Percentiles rank a stretch among this genome's conserved stretches.
Conservation (phyloP, 1,139 yeast species). For the Casaregolazyma suthepensis region DNA sequence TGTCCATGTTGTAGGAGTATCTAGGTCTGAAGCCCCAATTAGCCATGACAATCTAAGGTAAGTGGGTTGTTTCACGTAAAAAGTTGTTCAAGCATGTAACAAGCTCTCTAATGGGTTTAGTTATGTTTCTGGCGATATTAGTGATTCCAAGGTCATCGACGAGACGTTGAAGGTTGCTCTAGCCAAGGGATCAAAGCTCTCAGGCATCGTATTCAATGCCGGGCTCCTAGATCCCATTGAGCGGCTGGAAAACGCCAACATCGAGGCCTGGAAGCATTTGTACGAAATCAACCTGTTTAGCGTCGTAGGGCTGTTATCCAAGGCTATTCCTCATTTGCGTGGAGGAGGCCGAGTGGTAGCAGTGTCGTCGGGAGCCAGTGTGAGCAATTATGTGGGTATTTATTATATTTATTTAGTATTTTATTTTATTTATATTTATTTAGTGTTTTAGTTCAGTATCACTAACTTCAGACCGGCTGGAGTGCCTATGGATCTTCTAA, state of each 20-base stretch:
- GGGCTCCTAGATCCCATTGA: constrained; percentile 82
- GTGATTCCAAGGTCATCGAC: constrained; percentile 37
- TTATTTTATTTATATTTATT: too few species aligned
- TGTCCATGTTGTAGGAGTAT: constrained; percentile 60
- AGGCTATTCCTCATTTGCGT: constrained; percentile 53
- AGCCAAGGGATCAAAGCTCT: constrained; percentile 49
- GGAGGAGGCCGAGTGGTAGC: constrained; percentile 59
- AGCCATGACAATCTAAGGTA: constrained; percentile 40
- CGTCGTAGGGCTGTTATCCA: constrained; percentile 45
- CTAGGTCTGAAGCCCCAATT: constrained; percentile 50
- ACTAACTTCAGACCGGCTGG: constrained; percentile 52
- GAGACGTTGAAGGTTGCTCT: constrained; percentile 46
- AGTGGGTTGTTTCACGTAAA: constrained; percentile 6
- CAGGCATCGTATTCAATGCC: constrained; percentile 78
- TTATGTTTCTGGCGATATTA: constrained; percentile 56
- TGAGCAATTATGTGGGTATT: constrained; percentile 41
- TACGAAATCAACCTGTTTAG: constrained; percentile 80
- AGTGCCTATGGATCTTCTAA: constrained; percentile 86
- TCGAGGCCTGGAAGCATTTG: constrained; percentile 54
- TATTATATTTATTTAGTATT: too few species aligned
- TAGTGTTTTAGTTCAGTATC: too few species aligned
- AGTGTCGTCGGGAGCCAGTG: constrained; percentile 84
- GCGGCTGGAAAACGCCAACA: constrained; percentile 43
- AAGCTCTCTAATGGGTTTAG: constrained; percentile 6
- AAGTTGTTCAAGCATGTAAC: neutral